Conservation (phyloP, 2,329 filamentous ascomycete genomes). For the Ophiostoma novo-ulmi region DNA sequence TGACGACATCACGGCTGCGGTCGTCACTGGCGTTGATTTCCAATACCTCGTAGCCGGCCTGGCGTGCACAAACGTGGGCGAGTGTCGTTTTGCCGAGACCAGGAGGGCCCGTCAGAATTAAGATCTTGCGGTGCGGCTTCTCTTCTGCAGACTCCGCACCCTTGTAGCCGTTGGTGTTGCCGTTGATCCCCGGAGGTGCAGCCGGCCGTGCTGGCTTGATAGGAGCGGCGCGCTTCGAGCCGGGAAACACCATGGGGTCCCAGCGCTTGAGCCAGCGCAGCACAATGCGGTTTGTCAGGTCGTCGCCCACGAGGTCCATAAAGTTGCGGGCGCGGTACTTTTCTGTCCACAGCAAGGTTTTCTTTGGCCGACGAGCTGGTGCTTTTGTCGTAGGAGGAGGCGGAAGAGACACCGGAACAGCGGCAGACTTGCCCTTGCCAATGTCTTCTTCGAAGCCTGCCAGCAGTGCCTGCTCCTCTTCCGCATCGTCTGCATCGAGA, state of each 20-base stretch:
- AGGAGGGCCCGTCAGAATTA: slow-evolving; percentile 85
- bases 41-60: slow-evolving; percentile 92
- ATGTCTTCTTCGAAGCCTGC: neutral
- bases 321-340: slow-evolving; percentile 93
- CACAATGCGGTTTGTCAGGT: slow-evolving; percentile 84
- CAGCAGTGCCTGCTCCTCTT: neutral
- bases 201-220: slow-evolving; percentile 4
- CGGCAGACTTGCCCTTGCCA: neutral
- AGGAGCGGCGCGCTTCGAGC: slow-evolving; percentile 30
- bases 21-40: slow-evolving; percentile 99
- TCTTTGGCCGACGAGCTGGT: slow-evolving; percentile 12
- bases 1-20: slow-evolving; percentile 81
- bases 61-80: slow-evolving; percentile 89
- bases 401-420: neutral
- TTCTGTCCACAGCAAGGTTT: slow-evolving; percentile 76
- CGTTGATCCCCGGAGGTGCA: neutral
- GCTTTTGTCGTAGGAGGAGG: neutral
- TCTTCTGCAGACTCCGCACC: slow-evolving; percentile 51
- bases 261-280: slow-evolving; percentile 90
- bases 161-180: neutral
- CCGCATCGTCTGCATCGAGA: neutral
- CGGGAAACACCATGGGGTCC: slow-evolving; percentile 86
- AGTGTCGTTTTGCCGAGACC: slow-evolving; percentile 94
- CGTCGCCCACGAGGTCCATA: slow-evolving; percentile 88
- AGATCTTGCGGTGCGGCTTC: slow-evolving; percentile 75